phyloP scores from a whole-genome alignment of 495 filamentous ascomycete species.

The Trichocladium uniseriatum region DNA sequence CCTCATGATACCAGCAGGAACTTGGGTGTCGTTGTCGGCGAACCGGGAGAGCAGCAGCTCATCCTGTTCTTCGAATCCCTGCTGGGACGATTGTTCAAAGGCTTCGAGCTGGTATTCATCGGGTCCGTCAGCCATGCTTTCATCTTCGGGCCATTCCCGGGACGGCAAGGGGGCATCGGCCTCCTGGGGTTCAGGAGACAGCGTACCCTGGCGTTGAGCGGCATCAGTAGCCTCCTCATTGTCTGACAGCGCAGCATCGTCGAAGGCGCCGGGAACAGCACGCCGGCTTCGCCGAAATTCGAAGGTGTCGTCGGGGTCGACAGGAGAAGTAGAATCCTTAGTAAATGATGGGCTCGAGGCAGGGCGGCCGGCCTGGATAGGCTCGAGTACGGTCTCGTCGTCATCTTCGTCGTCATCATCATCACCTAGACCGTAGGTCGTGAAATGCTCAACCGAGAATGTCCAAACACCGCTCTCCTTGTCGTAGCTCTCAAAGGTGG shows the following conservation, averaged over 20 bases:
- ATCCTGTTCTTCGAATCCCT: slow-evolving; percentile 38
- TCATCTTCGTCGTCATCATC: slow-evolving; percentile 69
- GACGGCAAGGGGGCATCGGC: slow-evolving; percentile 56
- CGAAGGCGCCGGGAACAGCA: slow-evolving; percentile 71
- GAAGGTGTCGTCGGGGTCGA: slow-evolving; percentile 67
- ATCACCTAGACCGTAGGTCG: slow-evolving; percentile 86
- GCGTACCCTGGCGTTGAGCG: slow-evolving; percentile 66
- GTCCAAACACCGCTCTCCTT: slow-evolving; percentile 72
- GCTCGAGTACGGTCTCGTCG: slow-evolving; percentile 54
- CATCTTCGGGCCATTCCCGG: slow-evolving; percentile 50
- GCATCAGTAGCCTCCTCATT: slow-evolving; percentile 29
- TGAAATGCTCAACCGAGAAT: slow-evolving; percentile 90
- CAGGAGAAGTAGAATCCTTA: slow-evolving; percentile 24
- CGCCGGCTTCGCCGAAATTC: slow-evolving; percentile 63
- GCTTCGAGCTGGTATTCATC: slow-evolving; percentile 41
- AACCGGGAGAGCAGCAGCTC: slow-evolving; percentile 27
- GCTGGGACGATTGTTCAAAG: slow-evolving; percentile 23
- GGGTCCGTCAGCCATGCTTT: slow-evolving; percentile 54
- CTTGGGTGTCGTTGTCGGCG: slow-evolving; percentile 31
- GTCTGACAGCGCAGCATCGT: slow-evolving; percentile 44
- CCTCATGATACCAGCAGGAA: slow-evolving; percentile 45
- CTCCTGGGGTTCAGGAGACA: slow-evolving; percentile 79
- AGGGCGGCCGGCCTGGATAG: not conserved
- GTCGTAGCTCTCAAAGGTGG: slow-evolving; percentile 72
- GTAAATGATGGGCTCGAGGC: slow-evolving; percentile 11